A percentile compares a stretch with the other conserved stretches of the same genome.
These are phyloP conservation scores for Aureobasidium sp. DNA, from an alignment of 2,329 filamentous ascomycete genomes.

Conservation along the genomic window DNA sequence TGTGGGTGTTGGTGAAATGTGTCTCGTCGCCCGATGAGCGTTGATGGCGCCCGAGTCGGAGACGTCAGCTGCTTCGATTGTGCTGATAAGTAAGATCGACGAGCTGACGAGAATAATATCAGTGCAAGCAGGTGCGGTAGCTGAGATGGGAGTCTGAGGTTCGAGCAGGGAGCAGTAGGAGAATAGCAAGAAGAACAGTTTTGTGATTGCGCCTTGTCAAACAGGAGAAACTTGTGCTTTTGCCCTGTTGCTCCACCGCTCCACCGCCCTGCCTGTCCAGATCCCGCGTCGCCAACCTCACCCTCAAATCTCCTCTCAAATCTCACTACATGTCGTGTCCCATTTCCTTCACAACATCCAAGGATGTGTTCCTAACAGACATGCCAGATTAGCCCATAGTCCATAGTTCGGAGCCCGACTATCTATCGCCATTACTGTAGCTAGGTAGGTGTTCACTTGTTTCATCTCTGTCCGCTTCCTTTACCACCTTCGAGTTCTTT, in stretches of 20 bases:
- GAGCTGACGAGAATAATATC: not conserved
- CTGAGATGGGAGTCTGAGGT: not conserved
- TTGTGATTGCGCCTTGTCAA: not conserved
- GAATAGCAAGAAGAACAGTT: not conserved
- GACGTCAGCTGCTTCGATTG: constrained; percentile 7
- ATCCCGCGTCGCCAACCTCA: not conserved
- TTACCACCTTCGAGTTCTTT: not conserved
- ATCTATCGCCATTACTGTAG: not conserved
- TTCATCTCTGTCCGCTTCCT: not conserved
- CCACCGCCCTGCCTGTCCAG: not conserved
- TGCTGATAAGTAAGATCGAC: not conserved
- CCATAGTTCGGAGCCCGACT: not conserved
- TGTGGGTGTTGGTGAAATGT: not conserved
- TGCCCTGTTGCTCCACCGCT: not conserved
- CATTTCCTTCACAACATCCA: not conserved
- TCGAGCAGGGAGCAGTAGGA: not conserved
- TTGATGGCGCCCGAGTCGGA: not conserved
- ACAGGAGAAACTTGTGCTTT: constrained; percentile 2
- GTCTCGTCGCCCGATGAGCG: constrained; percentile 7
- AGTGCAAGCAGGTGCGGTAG: not conserved
- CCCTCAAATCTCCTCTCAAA: not conserved
- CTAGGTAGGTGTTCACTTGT: not conserved
- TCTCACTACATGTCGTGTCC: not conserved
- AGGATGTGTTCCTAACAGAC: too few relatives aligned
- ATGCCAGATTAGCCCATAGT: not conserved